A percentile compares a stretch with the other conserved stretches of the same genome.
Conservation (phyloP, 1,284 basidiomycete species). For the Anthracocystis setariae region DNA sequence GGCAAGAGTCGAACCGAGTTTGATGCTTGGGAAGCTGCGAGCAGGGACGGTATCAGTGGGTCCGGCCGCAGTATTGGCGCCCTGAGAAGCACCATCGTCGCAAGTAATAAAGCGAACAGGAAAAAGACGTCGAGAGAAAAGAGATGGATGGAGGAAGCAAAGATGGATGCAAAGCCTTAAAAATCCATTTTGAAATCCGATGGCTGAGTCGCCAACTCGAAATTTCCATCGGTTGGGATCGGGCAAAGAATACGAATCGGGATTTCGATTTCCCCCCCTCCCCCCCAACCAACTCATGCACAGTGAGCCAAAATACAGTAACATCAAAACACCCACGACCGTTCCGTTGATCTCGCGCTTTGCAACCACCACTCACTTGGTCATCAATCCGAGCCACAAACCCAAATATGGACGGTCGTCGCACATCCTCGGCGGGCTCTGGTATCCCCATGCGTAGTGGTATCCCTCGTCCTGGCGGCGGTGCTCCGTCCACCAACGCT, state of each 20-base stretch:
- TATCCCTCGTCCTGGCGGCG: constrained; percentile 36
- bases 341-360: too few relatives aligned
- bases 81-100: constrained; percentile 28
- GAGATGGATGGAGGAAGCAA: background rate
- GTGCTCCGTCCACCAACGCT: background rate
- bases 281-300: too few relatives aligned
- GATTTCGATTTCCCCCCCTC: too few relatives aligned
- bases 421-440: constrained; percentile 23
- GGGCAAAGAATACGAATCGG: background rate
- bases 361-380: background rate
- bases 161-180: too few relatives aligned
- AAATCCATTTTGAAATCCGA: too few relatives aligned
- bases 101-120: background rate
- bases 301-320: constrained; percentile 2
- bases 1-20: background rate
- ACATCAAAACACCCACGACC: constrained; percentile 10
- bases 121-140: constrained; percentile 8
- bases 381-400: background rate
- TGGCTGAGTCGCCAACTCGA: background rate
- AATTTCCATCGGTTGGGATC: constrained; percentile 4
- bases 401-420: constrained; percentile 34
- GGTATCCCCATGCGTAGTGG: constrained; percentile 45
- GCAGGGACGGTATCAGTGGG: background rate
- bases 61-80: constrained; percentile 24
- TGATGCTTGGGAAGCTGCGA: background rate